Base-by-base conservation (phyloP, 805 yeast genomes). In the Sugiyamaella marilandica region DNA sequence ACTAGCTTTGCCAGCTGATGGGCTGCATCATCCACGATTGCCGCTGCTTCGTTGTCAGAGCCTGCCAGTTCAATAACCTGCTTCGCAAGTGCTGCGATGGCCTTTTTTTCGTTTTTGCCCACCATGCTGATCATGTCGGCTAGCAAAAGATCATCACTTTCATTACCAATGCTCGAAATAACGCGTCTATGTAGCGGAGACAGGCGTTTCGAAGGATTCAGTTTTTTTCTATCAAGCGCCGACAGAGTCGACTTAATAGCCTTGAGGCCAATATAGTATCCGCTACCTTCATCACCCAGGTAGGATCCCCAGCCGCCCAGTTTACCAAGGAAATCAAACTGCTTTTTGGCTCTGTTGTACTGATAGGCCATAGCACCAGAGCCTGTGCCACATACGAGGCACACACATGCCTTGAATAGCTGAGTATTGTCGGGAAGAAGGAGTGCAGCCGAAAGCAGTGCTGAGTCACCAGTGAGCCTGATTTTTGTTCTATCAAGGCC, bases 281-380 rank as follows among this genome's bases (percentile, higher is more conserved):
- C 65, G 31, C 56, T 50, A 1, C 64, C 65, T 47, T 62, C 62
- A 34, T 62, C 65, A 8, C 65, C 65, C 10, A 61, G 50, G 24
- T 55, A 31, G 5, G 59, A 56, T 16, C 65, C 65, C 55, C 56
- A 61, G 5, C 65, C 65, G 24, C 63, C 62, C 2, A 51, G 14
- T 19, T 57, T 55, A 10, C 55, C 61, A 10, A 59, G 34, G 16
- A 37, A 33, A 14, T 45, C 41, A 11, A n/a, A 45, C 14, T 31
- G 14, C 29, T 18, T 26, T 11, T n/a, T 45, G 18, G 13, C 19
- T 21, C 10, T 8, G 31, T 41, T 14, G 31, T 41, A 41, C 19
- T 46, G 39, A 44, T 53, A 51, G 8, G 55, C 61, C 54, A 60
- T 49, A 5, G 57, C 59, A n/a, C 59, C 45, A 18, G 60, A 52